Conservation (phyloP, 2,329 filamentous ascomycete genomes). For the Neofusicoccum umdonicola region DNA sequence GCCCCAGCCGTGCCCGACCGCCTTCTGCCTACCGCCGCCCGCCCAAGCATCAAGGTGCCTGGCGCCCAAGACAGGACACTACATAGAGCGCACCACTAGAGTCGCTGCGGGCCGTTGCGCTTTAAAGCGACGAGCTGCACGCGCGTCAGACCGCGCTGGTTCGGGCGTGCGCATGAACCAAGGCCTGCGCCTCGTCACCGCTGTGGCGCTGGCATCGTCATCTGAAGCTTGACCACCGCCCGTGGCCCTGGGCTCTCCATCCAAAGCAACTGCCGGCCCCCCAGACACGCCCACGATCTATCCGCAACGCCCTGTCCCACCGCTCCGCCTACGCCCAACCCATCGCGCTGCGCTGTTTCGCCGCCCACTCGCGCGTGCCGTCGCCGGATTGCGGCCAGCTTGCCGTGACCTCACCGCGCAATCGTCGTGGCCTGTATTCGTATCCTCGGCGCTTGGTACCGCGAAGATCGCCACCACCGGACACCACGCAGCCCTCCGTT, state of each 20-base stretch:
- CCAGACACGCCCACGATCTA: background rate
- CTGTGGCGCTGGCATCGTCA: constrained; percentile 15
- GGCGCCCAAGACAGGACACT: background rate
- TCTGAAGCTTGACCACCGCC: constrained; percentile 11
- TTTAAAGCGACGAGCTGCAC: background rate
- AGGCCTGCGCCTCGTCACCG: constrained; percentile 11
- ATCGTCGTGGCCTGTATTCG: constrained; percentile 13
- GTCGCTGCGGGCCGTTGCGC: background rate
- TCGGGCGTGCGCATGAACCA: background rate
- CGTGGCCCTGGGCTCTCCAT: background rate
- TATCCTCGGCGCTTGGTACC: constrained; percentile 8
- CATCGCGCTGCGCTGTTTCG: background rate
- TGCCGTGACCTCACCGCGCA: constrained; percentile 2
- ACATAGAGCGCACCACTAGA: background rate
- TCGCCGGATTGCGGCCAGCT: background rate
- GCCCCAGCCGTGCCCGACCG: background rate
- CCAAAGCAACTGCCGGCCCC: constrained; percentile 11
- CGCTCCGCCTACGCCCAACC: background rate
- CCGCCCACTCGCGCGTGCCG: background rate
- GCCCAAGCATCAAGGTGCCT: background rate
- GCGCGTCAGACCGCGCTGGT: background rate
- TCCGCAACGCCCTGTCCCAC: background rate
- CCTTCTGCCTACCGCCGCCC: background rate
- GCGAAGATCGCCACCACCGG: constrained; percentile 1
- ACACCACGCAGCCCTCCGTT: background rate